phyloP scores from a whole-genome alignment of 225 moss, liverwort and hornwort species.

The Bryoerythrophyllum caledonicum region DNA sequence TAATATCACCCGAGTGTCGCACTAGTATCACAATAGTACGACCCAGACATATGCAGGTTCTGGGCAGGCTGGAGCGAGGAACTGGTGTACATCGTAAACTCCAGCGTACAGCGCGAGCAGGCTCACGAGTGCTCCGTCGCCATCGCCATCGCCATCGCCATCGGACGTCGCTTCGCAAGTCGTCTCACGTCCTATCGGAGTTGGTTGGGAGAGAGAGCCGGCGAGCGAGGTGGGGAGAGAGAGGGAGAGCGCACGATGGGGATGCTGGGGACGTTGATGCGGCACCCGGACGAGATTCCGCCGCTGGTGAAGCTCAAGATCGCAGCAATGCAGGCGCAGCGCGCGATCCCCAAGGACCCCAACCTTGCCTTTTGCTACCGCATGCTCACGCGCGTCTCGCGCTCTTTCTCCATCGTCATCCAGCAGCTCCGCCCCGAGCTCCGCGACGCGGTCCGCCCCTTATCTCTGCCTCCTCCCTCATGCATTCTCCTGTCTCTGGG shows the following conservation, averaged over 20 bases:
- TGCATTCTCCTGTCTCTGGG: neutral
- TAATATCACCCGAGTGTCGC: too few species aligned
- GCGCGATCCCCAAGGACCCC: constrained; percentile 72
- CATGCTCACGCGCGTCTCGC: constrained; percentile 81
- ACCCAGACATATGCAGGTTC: neutral
- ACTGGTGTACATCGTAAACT: neutral
- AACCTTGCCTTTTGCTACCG: constrained; percentile 86
- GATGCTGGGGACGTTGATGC: constrained; percentile 60
- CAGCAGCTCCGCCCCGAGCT: constrained; percentile 93
- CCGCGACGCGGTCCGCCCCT: constrained; percentile 62
- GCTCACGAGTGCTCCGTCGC: too few species aligned
- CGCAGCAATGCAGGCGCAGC: constrained; percentile 67
- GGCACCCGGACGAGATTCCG: constrained; percentile 88
- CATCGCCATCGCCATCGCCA: neutral
- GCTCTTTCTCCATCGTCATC: constrained; percentile 94
- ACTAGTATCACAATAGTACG: neutral
- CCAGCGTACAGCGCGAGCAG: neutral
- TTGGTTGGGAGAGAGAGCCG: neutral
- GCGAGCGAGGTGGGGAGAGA: neutral
- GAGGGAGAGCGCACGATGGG: constrained; percentile 41
- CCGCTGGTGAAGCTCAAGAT: constrained; percentile 75
- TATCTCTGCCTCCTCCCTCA: neutral
- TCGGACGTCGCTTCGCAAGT: too few species aligned
- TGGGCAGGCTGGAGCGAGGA: neutral
- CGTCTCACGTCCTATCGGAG: too few species aligned